Conservation (phyloP, 345 rosid species). For the Barbarea vulgaris region DNA sequence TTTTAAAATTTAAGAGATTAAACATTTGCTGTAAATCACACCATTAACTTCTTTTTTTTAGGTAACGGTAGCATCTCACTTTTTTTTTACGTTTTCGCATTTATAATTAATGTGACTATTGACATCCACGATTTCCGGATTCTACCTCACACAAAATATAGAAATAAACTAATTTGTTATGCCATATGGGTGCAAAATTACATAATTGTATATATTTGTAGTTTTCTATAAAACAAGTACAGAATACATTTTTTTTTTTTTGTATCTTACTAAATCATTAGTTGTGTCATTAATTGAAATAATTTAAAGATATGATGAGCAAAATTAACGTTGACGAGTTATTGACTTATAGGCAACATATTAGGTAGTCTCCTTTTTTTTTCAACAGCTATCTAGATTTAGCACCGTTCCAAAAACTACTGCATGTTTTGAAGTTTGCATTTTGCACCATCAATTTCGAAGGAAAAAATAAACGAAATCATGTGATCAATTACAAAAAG, state of each 20-base stretch:
- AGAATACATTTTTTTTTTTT: background rate
- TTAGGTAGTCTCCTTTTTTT: background rate
- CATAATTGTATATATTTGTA: background rate
- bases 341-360: conserved; percentile 15
- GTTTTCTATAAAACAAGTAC: background rate
- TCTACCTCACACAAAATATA: background rate
- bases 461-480: background rate
- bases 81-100: conserved; percentile 37
- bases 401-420: background rate
- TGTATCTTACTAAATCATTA: background rate
- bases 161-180: background rate
- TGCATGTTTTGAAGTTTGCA: background rate
- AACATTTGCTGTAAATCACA: conserved; percentile 30
- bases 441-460: background rate
- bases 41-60: conserved; percentile 32
- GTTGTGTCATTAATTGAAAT: background rate
- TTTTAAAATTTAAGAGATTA: background rate
- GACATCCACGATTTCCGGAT: conserved; percentile 40
- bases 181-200: conserved; percentile 7
- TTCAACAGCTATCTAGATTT: conserved; percentile 16
- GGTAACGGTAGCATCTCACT: conserved; percentile 38
- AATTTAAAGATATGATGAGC: conserved; percentile 4
- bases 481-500: background rate
- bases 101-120: conserved; percentile 25
- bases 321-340: conserved; percentile 20